phyloP scores from a whole-genome alignment of 805 yeast species.

The Monosporozyma solicola region DNA sequence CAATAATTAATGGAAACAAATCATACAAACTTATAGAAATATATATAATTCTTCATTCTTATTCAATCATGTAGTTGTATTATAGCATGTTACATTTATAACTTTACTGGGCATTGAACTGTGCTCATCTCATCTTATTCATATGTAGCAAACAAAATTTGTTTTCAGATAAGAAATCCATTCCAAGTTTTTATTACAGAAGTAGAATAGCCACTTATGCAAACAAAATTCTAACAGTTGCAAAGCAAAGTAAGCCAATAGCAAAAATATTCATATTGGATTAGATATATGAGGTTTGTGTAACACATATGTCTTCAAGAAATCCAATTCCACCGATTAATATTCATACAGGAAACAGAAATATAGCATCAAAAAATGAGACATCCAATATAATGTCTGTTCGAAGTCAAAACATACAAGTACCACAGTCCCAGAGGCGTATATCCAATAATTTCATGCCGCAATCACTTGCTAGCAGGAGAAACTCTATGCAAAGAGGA shows the following conservation, averaged over 20 bases:
- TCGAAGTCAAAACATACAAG: not conserved
- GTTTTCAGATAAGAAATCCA: not conserved
- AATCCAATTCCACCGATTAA: not conserved
- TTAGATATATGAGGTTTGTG: not conserved
- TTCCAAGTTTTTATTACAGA: not conserved
- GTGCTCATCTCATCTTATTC: not conserved
- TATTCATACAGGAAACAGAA: not conserved
- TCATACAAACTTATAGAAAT: not conserved
- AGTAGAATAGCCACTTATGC: not conserved
- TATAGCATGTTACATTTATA: not conserved
- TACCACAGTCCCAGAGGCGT: not conserved
- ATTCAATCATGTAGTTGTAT: not conserved
- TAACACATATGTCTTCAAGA: not conserved
- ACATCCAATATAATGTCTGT: not conserved
- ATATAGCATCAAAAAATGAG: not conserved
- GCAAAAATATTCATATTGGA: not conserved
- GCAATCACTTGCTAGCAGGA: conserved; percentile 3
- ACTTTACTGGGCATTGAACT: not conserved
- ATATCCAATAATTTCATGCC: not conserved
- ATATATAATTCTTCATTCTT: not conserved
- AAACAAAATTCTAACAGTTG: not conserved
- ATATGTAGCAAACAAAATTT: not conserved
- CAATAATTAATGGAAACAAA: not conserved
- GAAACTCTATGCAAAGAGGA: conserved; percentile 4
- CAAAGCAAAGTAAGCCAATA: not conserved